phyloP scores from a whole-genome alignment of 164 flowering plant species.

The Santalum album region DNA sequence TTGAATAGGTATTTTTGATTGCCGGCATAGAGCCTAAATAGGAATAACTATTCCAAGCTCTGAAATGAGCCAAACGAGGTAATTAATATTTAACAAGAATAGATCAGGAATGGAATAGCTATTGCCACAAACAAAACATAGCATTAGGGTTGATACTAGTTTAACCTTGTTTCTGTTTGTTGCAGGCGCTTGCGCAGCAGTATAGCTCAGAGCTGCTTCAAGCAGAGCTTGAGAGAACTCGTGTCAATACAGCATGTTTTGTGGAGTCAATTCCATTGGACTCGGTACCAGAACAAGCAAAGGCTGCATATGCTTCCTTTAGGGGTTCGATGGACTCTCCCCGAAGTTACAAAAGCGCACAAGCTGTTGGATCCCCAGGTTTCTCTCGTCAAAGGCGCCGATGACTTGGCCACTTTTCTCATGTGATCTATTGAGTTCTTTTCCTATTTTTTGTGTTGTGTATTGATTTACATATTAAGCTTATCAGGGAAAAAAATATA shows the following conservation, averaged over 20 bases:
- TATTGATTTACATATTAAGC: too few species aligned
- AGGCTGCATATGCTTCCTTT: constrained; percentile 55
- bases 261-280: constrained; percentile 64
- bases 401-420: constrained; percentile 15
- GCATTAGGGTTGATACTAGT: too few species aligned
- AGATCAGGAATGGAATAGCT: too few species aligned
- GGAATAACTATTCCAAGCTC: too few species aligned
- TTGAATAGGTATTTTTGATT: too few species aligned
- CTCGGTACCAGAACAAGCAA: constrained; percentile 63
- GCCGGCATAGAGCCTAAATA: too few species aligned
- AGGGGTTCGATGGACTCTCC: constrained; percentile 65
- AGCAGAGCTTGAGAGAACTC: constrained; percentile 83
- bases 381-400: constrained; percentile 60
- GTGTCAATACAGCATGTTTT: constrained; percentile 87
- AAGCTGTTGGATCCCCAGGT: constrained; percentile 49
- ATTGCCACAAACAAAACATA: too few species aligned
- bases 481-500: too few species aligned
- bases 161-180: not conserved
- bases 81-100: too few species aligned
- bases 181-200: constrained; percentile 91
- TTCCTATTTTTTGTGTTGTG: too few species aligned
- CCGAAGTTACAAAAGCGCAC: constrained; percentile 37
- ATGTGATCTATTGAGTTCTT: too few species aligned
- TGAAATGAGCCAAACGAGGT: too few species aligned
- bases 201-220: constrained; percentile 81